Conservation (phyloP, 2,329 filamentous ascomycete genomes). For the Ceratocystis ficicola region DNA sequence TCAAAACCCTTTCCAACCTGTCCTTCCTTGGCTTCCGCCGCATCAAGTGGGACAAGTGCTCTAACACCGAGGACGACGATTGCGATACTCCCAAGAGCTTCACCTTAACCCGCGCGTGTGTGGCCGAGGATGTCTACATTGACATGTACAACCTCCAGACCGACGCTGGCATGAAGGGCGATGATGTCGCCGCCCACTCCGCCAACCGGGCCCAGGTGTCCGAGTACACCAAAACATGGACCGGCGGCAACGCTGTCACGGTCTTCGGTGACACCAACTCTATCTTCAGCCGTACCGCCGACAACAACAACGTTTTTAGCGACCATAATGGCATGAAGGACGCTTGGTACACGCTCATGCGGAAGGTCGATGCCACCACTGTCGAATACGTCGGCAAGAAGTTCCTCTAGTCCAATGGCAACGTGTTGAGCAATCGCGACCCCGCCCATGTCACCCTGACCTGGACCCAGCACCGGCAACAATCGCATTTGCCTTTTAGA, state of each 20-base stretch:
- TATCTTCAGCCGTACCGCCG: conserved; percentile 47
- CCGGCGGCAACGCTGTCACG: conserved; percentile 48
- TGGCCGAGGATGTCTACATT: conserved; percentile 39
- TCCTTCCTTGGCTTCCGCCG: conserved; percentile 45
- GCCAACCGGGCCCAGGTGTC: conserved; percentile 49
- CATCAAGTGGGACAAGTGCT: conserved; percentile 48
- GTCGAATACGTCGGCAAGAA: conserved; percentile 44
- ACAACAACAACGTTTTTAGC: conserved; percentile 44
- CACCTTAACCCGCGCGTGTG: conserved; percentile 48
- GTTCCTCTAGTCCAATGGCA: conserved; percentile 47
- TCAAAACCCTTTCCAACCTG: conserved; percentile 52
- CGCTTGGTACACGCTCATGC: conserved; percentile 46
- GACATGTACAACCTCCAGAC: conserved; percentile 57
- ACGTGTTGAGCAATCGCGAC: conserved; percentile 52
- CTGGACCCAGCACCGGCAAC: conserved; percentile 34
- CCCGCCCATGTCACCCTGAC: conserved; percentile 44
- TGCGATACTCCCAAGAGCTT: conserved; percentile 60
- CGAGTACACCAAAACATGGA: conserved; percentile 44
- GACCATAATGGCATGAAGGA: conserved; percentile 43
- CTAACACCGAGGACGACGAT: conserved; percentile 42
- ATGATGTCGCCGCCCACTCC: conserved; percentile 44
- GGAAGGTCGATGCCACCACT: conserved; percentile 36
- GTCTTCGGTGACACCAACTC: conserved; percentile 55
- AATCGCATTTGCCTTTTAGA: no score
- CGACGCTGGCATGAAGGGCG: conserved; percentile 46